phyloP scores from a whole-genome alignment of 345 rosid species.

The Bruguiera parviflora region DNA sequence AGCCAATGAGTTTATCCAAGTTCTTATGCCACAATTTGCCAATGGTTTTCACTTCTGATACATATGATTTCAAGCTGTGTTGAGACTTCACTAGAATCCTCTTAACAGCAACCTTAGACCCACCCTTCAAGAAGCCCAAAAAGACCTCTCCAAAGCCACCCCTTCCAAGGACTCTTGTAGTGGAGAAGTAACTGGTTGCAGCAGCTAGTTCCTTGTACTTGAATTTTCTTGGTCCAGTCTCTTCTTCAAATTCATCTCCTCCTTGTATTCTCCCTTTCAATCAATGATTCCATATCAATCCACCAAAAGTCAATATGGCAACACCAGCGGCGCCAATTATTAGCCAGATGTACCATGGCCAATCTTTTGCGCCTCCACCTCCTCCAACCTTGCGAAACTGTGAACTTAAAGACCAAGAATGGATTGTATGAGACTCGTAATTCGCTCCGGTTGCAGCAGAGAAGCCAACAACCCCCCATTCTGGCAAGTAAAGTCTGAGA shows the following conservation, averaged over 20 bases:
- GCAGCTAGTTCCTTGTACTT: constrained; percentile 14
- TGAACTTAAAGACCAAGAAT: constrained; percentile 24
- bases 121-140: constrained; percentile 1
- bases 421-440: constrained; percentile 12
- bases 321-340: no score
- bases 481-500: constrained; percentile 7
- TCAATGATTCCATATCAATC: not conserved
- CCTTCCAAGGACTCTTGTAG: constrained; percentile 20
- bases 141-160: constrained; percentile 29
- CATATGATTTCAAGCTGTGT: constrained; percentile 25
- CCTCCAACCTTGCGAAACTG: not conserved
- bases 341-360: no score
- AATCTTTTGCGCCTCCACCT: no score
- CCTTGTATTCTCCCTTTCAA: not conserved
- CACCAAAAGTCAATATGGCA: no score
- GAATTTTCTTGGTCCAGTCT: constrained; percentile 22
- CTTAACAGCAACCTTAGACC: constrained; percentile 20
- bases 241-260: constrained; percentile 20
- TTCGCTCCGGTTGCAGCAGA: constrained; percentile 23
- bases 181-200: constrained; percentile 19
- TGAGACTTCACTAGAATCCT: constrained; percentile 17
- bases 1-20: constrained; percentile 28
- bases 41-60: constrained; percentile 30
- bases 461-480: constrained; percentile 29
- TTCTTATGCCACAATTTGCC: constrained; percentile 29